Evolutionary conservation across 2,329 filamentous ascomycete genomes (phyloP).

Genomic region (Cyclaneusma minus): DNA sequence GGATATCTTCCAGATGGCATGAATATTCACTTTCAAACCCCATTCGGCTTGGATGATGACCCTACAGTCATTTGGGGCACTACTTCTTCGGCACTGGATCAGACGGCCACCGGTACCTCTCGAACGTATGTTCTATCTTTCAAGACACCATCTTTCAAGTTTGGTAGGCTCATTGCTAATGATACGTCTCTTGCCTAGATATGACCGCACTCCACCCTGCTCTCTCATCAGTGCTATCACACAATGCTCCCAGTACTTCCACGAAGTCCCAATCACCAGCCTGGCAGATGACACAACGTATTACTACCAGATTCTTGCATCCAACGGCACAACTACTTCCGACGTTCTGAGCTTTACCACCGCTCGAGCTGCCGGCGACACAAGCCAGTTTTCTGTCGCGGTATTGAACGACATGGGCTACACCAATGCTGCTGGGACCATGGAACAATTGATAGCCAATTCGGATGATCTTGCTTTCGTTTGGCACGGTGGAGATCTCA

Average conservation of each 20-base stretch:
- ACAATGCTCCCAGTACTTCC: constrained; percentile 34
- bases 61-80: constrained; percentile 29
- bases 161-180: too few species aligned
- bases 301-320: constrained; percentile 31
- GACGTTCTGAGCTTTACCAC: constrained; percentile 30
- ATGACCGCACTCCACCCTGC: constrained; percentile 34
- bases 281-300: constrained; percentile 29
- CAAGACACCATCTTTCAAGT: too few species aligned
- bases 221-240: constrained; percentile 26
- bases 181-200: constrained; percentile 21
- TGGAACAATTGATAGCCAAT: constrained; percentile 24
- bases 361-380: constrained; percentile 25
- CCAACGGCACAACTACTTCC: constrained; percentile 33
- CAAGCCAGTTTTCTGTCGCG: constrained; percentile 25
- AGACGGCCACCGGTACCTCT: constrained; percentile 22
- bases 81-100: constrained; percentile 16
- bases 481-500: constrained; percentile 36
- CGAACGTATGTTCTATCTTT: constrained; percentile 21
- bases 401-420: constrained; percentile 38
- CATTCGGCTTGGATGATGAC: constrained; percentile 30
- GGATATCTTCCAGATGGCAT: constrained; percentile 31
- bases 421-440: constrained; percentile 32
- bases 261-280: constrained; percentile 28
- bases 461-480: constrained; percentile 29
- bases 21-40: constrained; percentile 36